phyloP scores from a whole-genome alignment of 2,329 filamentous ascomycete genomes.

The Aspergillus tanneri region DNA sequence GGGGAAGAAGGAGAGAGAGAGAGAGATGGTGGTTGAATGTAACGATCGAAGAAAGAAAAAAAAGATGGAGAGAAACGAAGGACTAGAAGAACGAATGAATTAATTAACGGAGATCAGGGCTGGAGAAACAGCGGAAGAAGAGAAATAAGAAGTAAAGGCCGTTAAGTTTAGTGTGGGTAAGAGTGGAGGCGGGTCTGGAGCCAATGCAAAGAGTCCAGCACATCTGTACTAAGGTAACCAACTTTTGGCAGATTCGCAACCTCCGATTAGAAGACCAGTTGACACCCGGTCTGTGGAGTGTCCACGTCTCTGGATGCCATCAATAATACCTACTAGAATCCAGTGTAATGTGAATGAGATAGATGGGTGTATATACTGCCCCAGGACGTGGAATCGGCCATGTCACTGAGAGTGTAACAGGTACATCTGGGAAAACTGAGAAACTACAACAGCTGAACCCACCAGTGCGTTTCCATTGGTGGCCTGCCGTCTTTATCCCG shows the following conservation, averaged over 20 bases:
- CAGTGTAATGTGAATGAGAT: too few species aligned
- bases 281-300: too few species aligned
- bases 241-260: not conserved
- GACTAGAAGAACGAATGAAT: not conserved
- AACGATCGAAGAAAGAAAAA: not conserved
- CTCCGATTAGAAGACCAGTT: too few species aligned
- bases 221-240: too few species aligned
- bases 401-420: not conserved
- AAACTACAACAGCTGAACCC: conserved; percentile 10
- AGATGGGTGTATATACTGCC: too few species aligned
- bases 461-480: conserved; percentile 5
- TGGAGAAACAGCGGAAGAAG: conserved; percentile 1
- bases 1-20: conserved; percentile 12
- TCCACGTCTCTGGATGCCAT: too few species aligned
- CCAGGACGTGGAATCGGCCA: too few species aligned
- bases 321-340: too few species aligned
- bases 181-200: conserved; percentile 16
- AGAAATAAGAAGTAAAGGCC: conserved; percentile 2
- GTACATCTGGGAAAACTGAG: conserved; percentile 7
- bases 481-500: not conserved
- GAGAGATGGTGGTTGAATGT: conserved; percentile 7
- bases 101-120: not conserved
- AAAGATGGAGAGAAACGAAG: not conserved
- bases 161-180: conserved; percentile 2
- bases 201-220: too few species aligned